Evolutionary conservation across 228 moss, liverwort and hornwort species (phyloP), one percentile per base, ranked within the genome.

Genomic region (Sphagnum magellanicum): DNA sequence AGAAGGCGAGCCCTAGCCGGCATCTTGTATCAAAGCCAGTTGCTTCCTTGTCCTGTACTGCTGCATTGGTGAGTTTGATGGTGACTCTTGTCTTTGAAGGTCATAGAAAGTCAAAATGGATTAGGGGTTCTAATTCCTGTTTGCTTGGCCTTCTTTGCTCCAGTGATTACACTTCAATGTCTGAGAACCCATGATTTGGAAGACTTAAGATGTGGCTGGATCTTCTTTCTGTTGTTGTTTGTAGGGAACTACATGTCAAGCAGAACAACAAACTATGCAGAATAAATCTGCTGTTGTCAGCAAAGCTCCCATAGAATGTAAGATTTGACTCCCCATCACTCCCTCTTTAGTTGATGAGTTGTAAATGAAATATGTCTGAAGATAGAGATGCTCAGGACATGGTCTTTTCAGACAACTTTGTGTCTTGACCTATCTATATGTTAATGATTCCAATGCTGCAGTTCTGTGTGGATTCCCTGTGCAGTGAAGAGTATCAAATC

Each of bases 221-320:
- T 0, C 6, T 8, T 52, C 10, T 5, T 13, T 32, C 58, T 68
- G 48, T 65, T 63, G 57, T 6, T n/a, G 4, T 51, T 16, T 72
- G 65, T 48, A 85, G 85, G 58, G 77, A 17, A 78, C 83, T 13
- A 85, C 85, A 69, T 85, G 82, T 57, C 85, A 85, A 82, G 79
- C 82, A 61, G 85, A 85, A 74, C 81, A 82, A 15, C 94, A 94
- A 76, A 92, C 92, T 67, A 88, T 95, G 66, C 90, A 92, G 75
- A 90, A 87, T 69, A 92, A 92, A 66, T 81, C 86, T 57, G 84
- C 84, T 71, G 71, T 87, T 52, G 83, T 79, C 11, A 92, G 82
- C 75, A 95, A 86, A 76, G 90, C 87, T 70, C 95, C 95, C 68
- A 83, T 90, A 53, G 84, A 88, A 77, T 90, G 95, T 95, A 83